Percentiles rank a stretch among this genome's conserved stretches.
Conservation (phyloP, 495 filamentous ascomycete species). For the Penicillium cosmopolitanum region DNA sequence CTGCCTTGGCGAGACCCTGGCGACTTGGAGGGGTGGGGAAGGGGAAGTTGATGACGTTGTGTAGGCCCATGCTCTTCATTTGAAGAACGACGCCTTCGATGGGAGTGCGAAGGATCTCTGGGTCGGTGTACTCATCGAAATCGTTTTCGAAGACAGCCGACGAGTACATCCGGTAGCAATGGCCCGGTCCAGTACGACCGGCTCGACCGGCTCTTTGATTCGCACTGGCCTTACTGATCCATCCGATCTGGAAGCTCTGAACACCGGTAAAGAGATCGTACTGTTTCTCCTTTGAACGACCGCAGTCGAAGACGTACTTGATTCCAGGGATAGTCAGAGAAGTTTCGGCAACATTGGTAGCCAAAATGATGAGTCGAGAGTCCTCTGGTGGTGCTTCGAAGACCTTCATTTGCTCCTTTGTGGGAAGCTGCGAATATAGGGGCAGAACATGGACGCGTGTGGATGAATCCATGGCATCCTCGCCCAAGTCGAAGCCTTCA, state of each 20-base stretch:
- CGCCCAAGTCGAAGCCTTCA: constrained; percentile 63
- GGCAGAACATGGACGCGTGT: constrained; percentile 83
- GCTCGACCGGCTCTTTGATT: constrained; percentile 92
- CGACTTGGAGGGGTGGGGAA: constrained; percentile 92
- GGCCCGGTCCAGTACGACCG: constrained; percentile 92
- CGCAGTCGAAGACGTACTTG: constrained; percentile 94
- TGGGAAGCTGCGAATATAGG: constrained; percentile 92
- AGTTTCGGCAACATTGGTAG: constrained; percentile 97
- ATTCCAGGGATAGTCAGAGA: constrained; percentile 96
- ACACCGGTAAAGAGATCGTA: constrained; percentile 86
- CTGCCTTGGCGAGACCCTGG: constrained; percentile 78
- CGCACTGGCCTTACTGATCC: constrained; percentile 97
- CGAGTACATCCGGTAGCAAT: constrained; percentile 93
- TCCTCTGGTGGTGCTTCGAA: constrained; percentile 86
- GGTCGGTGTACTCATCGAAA: constrained; percentile 82
- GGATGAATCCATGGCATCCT: constrained; percentile 65
- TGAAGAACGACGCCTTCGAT: constrained; percentile 92
- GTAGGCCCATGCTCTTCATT: constrained; percentile 92
- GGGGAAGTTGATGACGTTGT: constrained; percentile 92
- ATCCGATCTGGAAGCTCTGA: constrained; percentile 91
- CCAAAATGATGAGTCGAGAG: constrained; percentile 84
- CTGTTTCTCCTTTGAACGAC: constrained; percentile 86
- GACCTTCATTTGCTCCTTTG: constrained; percentile 89
- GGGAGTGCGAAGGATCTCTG: constrained; percentile 89
- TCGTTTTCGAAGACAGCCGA: constrained; percentile 92